These are phyloP conservation scores for Sorghum bicolor DNA, from an alignment of 176 grass and related monocot species.

Conservation along the genomic window DNA sequence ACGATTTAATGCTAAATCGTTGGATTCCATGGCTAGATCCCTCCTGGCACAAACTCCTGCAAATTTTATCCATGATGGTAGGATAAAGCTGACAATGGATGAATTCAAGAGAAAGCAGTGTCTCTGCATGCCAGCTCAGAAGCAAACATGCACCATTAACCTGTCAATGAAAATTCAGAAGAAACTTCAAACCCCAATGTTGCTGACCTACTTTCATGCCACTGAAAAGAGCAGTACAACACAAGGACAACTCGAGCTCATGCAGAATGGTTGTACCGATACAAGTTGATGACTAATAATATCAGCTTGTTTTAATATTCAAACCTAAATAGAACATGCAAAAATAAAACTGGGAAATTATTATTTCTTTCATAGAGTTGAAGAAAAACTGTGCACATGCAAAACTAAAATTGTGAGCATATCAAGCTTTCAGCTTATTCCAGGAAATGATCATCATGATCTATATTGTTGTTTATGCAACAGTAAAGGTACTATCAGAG, in stretches of 20 bases:
- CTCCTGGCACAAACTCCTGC: conserved; percentile 21
- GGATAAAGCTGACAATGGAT: conserved; percentile 50
- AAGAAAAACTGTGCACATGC: not conserved
- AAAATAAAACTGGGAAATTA: not conserved
- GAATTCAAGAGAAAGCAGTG: conserved; percentile 58
- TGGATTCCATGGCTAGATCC: conserved; percentile 44
- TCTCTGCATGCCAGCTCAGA: conserved; percentile 46
- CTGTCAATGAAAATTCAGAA: conserved; percentile 38
- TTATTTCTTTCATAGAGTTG: not conserved
- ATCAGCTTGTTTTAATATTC: not conserved
- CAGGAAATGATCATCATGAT: not conserved
- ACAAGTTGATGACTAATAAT: conserved; percentile 11
- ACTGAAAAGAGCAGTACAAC: not conserved
- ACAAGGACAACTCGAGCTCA: not conserved
- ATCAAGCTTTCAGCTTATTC: conserved; percentile 28
- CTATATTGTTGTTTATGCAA: not conserved
- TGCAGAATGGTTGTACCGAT: not conserved
- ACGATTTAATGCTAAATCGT: conserved; percentile 42
- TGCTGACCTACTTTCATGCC: not conserved
- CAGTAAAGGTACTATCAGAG: not conserved
- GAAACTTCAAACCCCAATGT: not conserved
- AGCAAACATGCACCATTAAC: conserved; percentile 45
- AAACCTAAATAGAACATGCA: not conserved
- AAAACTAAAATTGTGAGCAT: not conserved
- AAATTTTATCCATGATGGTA: conserved; percentile 52